Conservation (phyloP, 139 green algal genomes). For the Klebsormidium nitens region DNA sequence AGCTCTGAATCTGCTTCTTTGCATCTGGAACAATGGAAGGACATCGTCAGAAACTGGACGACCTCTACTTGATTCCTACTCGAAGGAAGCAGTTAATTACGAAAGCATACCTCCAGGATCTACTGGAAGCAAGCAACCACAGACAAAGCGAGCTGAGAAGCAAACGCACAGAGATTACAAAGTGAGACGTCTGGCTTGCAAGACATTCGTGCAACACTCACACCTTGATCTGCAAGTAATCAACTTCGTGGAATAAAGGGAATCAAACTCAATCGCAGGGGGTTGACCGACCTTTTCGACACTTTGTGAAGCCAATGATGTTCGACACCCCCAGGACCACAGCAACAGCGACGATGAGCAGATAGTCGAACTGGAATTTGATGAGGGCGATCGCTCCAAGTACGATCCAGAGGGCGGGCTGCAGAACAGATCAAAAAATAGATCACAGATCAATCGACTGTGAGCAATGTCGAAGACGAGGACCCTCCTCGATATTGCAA, state of each 20-base stretch:
- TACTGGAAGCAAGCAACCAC: not conserved
- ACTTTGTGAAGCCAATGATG: conserved; percentile 41
- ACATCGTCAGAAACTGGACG: too few relatives aligned
- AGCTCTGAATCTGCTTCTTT: conserved; percentile 36
- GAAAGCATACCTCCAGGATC: too few relatives aligned
- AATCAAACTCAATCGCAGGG: not conserved
- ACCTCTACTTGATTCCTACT: too few relatives aligned
- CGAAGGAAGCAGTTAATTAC: too few relatives aligned
- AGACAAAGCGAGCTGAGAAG: not conserved
- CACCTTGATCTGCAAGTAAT: not conserved
- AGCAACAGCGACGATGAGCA: conserved; percentile 39
- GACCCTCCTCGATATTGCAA: too few relatives aligned
- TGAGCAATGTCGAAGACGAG: not conserved
- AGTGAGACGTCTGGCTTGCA: not conserved
- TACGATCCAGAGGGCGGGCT: conserved; percentile 23
- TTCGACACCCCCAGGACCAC: conserved; percentile 28
- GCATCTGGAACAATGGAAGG: conserved; percentile 26
- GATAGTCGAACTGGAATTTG: conserved; percentile 34
- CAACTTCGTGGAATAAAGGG: not conserved
- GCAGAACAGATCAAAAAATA: conserved; percentile 5
- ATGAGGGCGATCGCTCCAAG: conserved; percentile 27
- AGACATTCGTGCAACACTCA: not conserved
- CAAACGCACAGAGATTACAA: not conserved
- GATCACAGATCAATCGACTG: not conserved
- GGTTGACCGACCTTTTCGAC: conserved; percentile 21